phyloP scores from a whole-genome alignment of 495 filamentous ascomycete genomes.

The Aspergillus steynii region DNA sequence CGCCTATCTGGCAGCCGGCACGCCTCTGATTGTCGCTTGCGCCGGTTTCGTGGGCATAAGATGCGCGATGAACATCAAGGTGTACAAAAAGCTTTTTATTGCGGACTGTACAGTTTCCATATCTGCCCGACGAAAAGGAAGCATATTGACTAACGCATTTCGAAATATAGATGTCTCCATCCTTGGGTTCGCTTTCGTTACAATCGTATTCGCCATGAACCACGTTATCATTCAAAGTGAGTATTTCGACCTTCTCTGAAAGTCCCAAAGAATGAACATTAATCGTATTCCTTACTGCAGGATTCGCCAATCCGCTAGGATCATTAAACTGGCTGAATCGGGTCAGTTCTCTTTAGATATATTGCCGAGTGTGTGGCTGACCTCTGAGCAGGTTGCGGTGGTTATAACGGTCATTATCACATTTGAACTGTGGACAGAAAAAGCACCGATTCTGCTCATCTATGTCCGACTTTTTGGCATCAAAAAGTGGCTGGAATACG shows the following conservation, averaged over 20 bases:
- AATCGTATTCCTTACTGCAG: too few relatives aligned
- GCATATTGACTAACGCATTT: too few relatives aligned
- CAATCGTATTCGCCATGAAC: constrained; percentile 2
- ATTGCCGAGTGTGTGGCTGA: too few relatives aligned
- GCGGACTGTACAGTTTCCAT: not conserved
- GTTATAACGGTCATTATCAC: too few relatives aligned
- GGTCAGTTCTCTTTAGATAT: too few relatives aligned
- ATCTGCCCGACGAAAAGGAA: too few relatives aligned
- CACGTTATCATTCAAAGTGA: constrained; percentile 2
- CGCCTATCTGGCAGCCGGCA: constrained; percentile 4
- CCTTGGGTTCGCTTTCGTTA: constrained; percentile 4
- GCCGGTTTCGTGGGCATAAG: constrained; percentile 1
- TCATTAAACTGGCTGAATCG: too few relatives aligned
- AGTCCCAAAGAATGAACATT: too few relatives aligned
- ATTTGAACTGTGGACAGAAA: not conserved
- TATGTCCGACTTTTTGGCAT: constrained; percentile 4
- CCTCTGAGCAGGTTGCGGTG: too few relatives aligned
- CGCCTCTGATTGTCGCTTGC: constrained; percentile 2
- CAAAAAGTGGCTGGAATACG: constrained; percentile 1
- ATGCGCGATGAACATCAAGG: constrained; percentile 2
- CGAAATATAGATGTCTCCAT: constrained; percentile 1
- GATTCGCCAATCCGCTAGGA: too few relatives aligned
- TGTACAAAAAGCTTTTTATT: constrained; percentile 2
- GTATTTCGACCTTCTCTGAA: not conserved
- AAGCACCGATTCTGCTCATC: not conserved